Evolutionary conservation across 176 grass and related monocot species (phyloP), one percentile per base, ranked within the genome.

Genomic region (Tuctoria greenei): DNA sequence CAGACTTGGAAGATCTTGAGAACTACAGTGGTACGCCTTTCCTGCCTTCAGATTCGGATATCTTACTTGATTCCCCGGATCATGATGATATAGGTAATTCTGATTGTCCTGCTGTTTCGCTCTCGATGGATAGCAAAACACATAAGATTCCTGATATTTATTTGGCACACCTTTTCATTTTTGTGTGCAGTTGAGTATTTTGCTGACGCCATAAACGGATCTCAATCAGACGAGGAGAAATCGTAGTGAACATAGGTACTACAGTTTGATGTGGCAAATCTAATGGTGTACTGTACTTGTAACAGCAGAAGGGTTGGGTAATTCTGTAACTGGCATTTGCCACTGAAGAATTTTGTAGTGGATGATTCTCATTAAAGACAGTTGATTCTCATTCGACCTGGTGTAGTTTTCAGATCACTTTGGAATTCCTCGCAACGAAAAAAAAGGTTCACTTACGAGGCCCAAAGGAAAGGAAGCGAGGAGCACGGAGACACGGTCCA

Each of bases 171-270:
- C 10, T 9, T 31, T 50, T 80, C 39, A 5, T 42, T 20, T 39
- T 8, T 47, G 12, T 70, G 16, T 25, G 10, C 88, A 99, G 96
- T 95, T 66, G 96, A 99, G 64, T 99, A 99, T 71, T 99, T 99
- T 24, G 85, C 87, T 3, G 96, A 95, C 77, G 83, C 87, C 52
- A 86, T 92, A 79, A 93, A 84, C 6, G 96, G 85, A 45, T 77
- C 87, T 61, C 96, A 81, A 26, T 99, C 92, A 20, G 96, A 95
- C 34, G 96, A 99, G 77, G 92, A 99, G 85, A 95, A 92, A 79
- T 76, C 61, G 71, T 85, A 90, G 70, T 27, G 45, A 69, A 54
- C 8, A 61, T 64, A 50, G 17, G 28, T n/a, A n/a, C n/a, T n/a
- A n/a, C n/a, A n/a, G n/a, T n/a, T n/a, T n/a, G n/a, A n/a, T n/a